These are phyloP conservation scores for Eutrema heterophyllum DNA, from an alignment of 345 rosid species.

Conservation along the genomic window DNA sequence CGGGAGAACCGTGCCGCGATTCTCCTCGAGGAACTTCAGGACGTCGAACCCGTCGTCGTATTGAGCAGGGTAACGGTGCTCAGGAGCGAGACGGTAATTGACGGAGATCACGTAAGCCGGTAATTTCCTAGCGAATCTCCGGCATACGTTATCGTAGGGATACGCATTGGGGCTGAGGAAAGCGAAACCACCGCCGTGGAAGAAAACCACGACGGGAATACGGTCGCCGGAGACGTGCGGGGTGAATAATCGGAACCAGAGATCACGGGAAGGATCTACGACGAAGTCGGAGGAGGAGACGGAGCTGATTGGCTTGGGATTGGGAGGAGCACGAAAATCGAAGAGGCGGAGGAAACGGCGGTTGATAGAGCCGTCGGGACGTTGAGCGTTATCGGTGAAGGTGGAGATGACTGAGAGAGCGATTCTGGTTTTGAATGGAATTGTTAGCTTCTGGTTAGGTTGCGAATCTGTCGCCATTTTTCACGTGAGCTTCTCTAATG, in stretches of 20 bases:
- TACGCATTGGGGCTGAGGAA: slow-evolving; percentile 49
- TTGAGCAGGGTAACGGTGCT: slow-evolving; percentile 65
- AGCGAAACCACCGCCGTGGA: slow-evolving; percentile 85
- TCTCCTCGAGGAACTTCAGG: slow-evolving; percentile 46
- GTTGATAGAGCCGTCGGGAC: slow-evolving; percentile 58
- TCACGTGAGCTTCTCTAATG: background rate
- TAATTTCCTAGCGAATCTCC: slow-evolving; percentile 48
- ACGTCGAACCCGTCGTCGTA: slow-evolving; percentile 77
- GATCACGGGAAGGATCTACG: slow-evolving; percentile 53
- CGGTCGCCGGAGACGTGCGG: slow-evolving; percentile 27
- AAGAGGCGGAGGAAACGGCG: slow-evolving; percentile 52
- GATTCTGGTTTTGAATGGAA: slow-evolving; percentile 63
- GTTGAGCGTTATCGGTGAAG: slow-evolving; percentile 37
- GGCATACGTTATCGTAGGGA: slow-evolving; percentile 60
- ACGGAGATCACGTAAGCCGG: slow-evolving; percentile 66
- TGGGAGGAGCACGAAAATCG: slow-evolving; percentile 43
- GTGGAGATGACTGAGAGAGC: slow-evolving; percentile 34
- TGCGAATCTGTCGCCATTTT: slow-evolving; percentile 25
- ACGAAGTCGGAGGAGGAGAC: slow-evolving; percentile 54
- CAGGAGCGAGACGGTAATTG: slow-evolving; percentile 74
- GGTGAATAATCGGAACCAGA: slow-evolving; percentile 73
- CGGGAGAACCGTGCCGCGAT: slow-evolving; percentile 33
- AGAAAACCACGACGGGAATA: slow-evolving; percentile 68
- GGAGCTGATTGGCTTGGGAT: slow-evolving; percentile 40
- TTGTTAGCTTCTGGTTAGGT: slow-evolving; percentile 26